Evolutionary conservation across 805 yeast genomes (phyloP).

Genomic region (Zygoascus bituminiphila): DNA sequence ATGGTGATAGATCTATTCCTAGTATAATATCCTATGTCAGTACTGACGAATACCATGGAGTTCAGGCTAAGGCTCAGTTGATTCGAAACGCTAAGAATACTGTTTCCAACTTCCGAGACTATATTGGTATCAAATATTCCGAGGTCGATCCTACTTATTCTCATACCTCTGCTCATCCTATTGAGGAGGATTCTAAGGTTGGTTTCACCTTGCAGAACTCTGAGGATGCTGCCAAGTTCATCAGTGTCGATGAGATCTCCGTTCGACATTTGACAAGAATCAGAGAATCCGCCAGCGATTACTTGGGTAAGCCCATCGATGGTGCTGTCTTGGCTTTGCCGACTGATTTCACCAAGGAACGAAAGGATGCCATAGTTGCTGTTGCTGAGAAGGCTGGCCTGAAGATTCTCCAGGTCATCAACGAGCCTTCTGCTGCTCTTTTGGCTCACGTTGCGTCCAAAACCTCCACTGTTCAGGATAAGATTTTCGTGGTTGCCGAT

Average conservation of each 20-base stretch:
- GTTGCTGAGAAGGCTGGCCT: constrained; percentile 67
- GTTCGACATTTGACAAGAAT: constrained; percentile 77
- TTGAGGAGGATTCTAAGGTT: constrained; percentile 53
- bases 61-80: constrained; percentile 88
- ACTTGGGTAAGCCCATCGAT: constrained; percentile 69
- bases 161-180: constrained; percentile 58
- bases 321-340: constrained; percentile 88
- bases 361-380: constrained; percentile 52
- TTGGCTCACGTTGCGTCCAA: constrained; percentile 57
- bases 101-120: constrained; percentile 87
- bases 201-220: constrained; percentile 46
- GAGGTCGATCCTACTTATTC: constrained; percentile 61
- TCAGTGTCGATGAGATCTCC: constrained; percentile 70
- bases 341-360: constrained; percentile 70
- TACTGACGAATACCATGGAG: constrained; percentile 93
- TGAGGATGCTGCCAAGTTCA: constrained; percentile 42
- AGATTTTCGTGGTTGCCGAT: constrained; percentile 85
- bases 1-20: constrained; percentile 96
- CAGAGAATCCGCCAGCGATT: constrained; percentile 86
- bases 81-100: constrained; percentile 86
- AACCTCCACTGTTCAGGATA: constrained; percentile 48
- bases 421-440: constrained; percentile 88
- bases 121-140: constrained; percentile 65
- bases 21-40: constrained; percentile 88
- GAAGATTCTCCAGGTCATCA: constrained; percentile 75